These are phyloP conservation scores for Myriosclerotinia curreyana DNA, from an alignment of 2,329 filamentous ascomycete genomes.

Conservation along the genomic window DNA sequence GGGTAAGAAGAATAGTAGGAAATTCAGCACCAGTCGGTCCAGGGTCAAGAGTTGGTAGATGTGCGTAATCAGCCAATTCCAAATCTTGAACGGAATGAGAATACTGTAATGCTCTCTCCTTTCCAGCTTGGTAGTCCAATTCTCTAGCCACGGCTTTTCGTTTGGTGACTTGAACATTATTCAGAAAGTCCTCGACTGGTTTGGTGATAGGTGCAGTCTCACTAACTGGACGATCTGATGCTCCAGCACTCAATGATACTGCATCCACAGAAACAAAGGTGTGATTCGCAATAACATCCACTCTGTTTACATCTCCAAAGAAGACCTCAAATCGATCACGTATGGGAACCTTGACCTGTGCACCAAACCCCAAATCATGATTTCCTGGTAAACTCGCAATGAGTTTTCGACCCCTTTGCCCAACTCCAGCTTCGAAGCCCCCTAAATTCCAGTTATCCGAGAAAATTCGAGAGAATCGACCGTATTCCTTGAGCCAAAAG, in stretches of 20 bases:
- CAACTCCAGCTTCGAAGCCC: slow-evolving; percentile 52
- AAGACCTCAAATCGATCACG: slow-evolving; percentile 80
- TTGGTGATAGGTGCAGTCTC: slow-evolving; percentile 64
- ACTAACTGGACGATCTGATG: slow-evolving; percentile 44
- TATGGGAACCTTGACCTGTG: slow-evolving; percentile 75
- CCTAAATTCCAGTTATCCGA: slow-evolving; percentile 64
- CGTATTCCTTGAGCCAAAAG: slow-evolving; percentile 86
- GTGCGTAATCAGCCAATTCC: slow-evolving; percentile 41
- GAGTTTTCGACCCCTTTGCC: slow-evolving; percentile 69
- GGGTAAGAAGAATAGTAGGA: slow-evolving; percentile 84
- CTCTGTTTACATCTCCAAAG: slow-evolving; percentile 87
- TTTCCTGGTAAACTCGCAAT: slow-evolving; percentile 88
- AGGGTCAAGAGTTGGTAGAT: slow-evolving; percentile 44
- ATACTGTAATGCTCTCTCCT: slow-evolving; percentile 52
- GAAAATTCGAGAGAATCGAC: slow-evolving; percentile 83
- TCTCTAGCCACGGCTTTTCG: slow-evolving; percentile 66
- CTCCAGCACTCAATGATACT: slow-evolving; percentile 76
- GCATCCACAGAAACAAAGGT: slow-evolving; percentile 90
- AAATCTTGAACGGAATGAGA: slow-evolving; percentile 57
- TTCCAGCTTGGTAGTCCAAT: slow-evolving; percentile 61
- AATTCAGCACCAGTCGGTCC: slow-evolving; percentile 56
- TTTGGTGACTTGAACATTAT: slow-evolving; percentile 62
- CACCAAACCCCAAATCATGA: slow-evolving; percentile 89
- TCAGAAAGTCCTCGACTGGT: slow-evolving; percentile 73
- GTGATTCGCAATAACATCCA: slow-evolving; percentile 92